Percentiles rank a stretch among this genome's conserved stretches.
phyloP scores from a whole-genome alignment of 139 green algal genomes.

The Chlorella sp. region DNA sequence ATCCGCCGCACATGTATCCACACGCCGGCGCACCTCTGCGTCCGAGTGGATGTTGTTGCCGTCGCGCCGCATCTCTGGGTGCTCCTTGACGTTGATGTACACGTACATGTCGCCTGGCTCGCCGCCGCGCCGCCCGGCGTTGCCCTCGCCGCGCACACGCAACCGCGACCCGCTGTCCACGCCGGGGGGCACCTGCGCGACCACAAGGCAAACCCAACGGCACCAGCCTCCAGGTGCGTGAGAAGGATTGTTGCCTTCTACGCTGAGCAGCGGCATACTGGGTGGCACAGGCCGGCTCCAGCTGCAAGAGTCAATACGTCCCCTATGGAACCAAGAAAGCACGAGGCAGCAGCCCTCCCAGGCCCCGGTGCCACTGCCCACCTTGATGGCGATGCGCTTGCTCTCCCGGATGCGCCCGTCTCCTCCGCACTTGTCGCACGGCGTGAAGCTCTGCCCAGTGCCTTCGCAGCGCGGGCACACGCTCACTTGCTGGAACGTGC shows the following conservation, averaged over 20 bases:
- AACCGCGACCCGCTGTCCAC: slow-evolving; percentile 82
- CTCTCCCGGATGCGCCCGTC: slow-evolving; percentile 79
- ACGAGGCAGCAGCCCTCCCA: background rate
- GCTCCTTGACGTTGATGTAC: slow-evolving; percentile 77
- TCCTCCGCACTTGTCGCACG: slow-evolving; percentile 84
- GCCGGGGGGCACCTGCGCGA: slow-evolving; percentile 44
- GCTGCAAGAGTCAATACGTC: no score
- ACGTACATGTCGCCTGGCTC: slow-evolving; percentile 91
- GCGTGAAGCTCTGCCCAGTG: slow-evolving; percentile 61
- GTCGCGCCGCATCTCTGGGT: slow-evolving; percentile 83
- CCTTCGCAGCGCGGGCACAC: slow-evolving; percentile 76
- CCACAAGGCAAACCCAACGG: no score
- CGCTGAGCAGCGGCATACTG: no score
- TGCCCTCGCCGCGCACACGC: slow-evolving; percentile 79
- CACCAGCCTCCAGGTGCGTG: no score
- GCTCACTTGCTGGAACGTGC: slow-evolving; percentile 53
- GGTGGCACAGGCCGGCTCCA: no score
- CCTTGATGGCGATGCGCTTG: slow-evolving; percentile 86
- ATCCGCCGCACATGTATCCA: no score
- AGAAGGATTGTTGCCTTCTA: no score
- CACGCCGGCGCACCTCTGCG: slow-evolving; percentile 50
- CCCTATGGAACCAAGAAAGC: no score
- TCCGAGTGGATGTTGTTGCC: slow-evolving; percentile 83
- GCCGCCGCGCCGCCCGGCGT: slow-evolving; percentile 55
- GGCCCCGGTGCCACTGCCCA: slow-evolving; percentile 7